phyloP scores from a whole-genome alignment of 2,329 filamentous ascomycete genomes.

The Monilinia fructicola region DNA sequence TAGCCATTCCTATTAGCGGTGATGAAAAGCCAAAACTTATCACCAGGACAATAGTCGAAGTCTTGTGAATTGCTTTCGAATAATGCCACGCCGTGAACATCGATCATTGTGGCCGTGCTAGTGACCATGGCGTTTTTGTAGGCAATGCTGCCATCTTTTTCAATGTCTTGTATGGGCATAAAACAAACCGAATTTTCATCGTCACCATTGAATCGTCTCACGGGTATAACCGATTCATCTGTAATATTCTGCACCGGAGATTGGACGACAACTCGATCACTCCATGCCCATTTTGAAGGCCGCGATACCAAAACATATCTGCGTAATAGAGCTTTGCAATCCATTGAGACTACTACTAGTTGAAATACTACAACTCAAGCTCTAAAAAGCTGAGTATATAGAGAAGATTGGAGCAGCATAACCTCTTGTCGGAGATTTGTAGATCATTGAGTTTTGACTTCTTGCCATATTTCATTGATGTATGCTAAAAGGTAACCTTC shows the following conservation, averaged over 20 bases:
- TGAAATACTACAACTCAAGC: not conserved
- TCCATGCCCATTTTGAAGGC: conserved; percentile 30
- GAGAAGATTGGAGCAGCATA: conserved; percentile 1
- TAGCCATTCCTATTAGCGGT: conserved; percentile 16
- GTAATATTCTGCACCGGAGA: conserved; percentile 30
- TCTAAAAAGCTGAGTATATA: not conserved
- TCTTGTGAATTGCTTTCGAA: conserved; percentile 23
- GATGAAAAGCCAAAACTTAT: conserved; percentile 34
- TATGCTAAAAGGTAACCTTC: conserved; percentile 2
- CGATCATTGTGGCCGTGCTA: conserved; percentile 13
- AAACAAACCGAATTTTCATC: conserved; percentile 33
- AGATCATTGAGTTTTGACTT: conserved; percentile 6
- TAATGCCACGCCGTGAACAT: conserved; percentile 33
- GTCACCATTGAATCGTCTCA: conserved; percentile 28
- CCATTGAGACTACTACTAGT: conserved; percentile 1
- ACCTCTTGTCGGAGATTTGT: not conserved
- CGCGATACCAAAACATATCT: conserved; percentile 31
- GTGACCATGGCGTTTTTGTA: conserved; percentile 27
- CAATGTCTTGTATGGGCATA: conserved; percentile 32
- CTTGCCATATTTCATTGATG: conserved; percentile 6
- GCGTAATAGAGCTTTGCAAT: conserved; percentile 30
- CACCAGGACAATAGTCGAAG: conserved; percentile 27
- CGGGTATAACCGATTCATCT: conserved; percentile 26
- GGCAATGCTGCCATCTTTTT: conserved; percentile 29
- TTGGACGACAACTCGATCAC: conserved; percentile 31